Evolutionary conservation across 768 basidiomycete species (phyloP).

Genomic region (Russula olivacea): DNA sequence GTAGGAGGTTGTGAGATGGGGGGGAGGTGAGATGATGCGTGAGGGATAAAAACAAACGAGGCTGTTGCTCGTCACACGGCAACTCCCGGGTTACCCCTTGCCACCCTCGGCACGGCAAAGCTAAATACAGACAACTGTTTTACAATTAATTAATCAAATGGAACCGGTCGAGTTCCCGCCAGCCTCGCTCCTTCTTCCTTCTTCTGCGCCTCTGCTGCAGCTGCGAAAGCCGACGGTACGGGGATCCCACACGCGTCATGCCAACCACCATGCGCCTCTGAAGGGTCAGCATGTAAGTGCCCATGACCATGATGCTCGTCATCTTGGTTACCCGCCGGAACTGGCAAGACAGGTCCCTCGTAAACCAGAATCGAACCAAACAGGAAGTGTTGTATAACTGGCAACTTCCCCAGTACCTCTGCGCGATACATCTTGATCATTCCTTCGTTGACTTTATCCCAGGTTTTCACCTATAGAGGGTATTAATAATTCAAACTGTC

Average conservation of each 20-base stretch:
- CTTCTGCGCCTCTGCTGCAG: constrained; percentile 48
- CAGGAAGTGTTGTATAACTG: constrained; percentile 93
- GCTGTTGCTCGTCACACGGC: background rate
- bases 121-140: background rate
- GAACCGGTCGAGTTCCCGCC: constrained; percentile 65
- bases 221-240: constrained; percentile 77
- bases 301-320: constrained; percentile 47
- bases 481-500: too few species aligned
- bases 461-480: constrained; percentile 61
- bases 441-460: constrained; percentile 94
- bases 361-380: constrained; percentile 79
- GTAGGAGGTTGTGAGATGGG: constrained; percentile 3
- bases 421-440: constrained; percentile 99
- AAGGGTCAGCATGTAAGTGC: constrained; percentile 39
- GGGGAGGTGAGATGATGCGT: background rate
- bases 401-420: constrained; percentile 91
- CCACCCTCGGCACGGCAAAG: background rate
- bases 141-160: constrained; percentile 66
- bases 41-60: background rate
- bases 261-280: constrained; percentile 60
- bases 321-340: constrained; percentile 29
- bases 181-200: constrained; percentile 35
- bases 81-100: constrained; percentile 9
- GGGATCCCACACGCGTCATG: constrained; percentile 91
- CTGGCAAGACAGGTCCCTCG: constrained; percentile 49